Evolutionary conservation across 2,329 filamentous ascomycete species (phyloP), one percentile per base, ranked within the genome.

Genomic region (Curvularia sp.): DNA sequence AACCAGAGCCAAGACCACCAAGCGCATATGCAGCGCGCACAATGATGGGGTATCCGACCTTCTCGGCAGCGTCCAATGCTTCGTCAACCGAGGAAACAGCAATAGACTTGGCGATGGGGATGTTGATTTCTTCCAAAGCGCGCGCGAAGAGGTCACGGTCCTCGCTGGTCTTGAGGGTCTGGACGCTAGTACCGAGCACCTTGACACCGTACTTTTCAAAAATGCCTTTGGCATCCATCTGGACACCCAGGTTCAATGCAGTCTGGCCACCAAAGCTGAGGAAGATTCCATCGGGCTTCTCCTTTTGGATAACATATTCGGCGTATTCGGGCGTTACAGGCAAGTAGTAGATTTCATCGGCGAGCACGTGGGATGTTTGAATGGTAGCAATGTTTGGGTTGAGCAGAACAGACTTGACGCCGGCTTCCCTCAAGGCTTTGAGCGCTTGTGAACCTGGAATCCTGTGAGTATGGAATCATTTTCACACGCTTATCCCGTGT

Each of bases 331-430:
- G 91, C 18, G 95, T 99, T 72, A 99, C 93, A 55, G 95, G 95
- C 36, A 98, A 89, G 80, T 97, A 98, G 85, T 98, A 98, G 74
- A 98, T 91, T 82, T 98, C 93, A 76, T 98, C 94, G 74, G 93
- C 93, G 76, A 98, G 90, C 73, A 90, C 89, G 84, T 98, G 94
- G 78, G 96, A 93, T 70, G 94, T 98, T 82, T 98, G 94, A 74
- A 98, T 98, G 57, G 95, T 98, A 60, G 94, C 94, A 77, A 98
- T 98, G 79, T 98, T 98, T 72, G 94, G 94, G 81, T 98, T 98
- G 78, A 98, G 93, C 65, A 98, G 87, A 54, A 98, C 91, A 9
- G 94, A 97, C 68, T 89, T 81, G 60, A 98, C 91, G 61, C 92
- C 92, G 64, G 93, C 94, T 81, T 98, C 94, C 81, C 97, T 98